Conservation (phyloP, 1,139 yeast species). For the Torulaspora globosa region DNA sequence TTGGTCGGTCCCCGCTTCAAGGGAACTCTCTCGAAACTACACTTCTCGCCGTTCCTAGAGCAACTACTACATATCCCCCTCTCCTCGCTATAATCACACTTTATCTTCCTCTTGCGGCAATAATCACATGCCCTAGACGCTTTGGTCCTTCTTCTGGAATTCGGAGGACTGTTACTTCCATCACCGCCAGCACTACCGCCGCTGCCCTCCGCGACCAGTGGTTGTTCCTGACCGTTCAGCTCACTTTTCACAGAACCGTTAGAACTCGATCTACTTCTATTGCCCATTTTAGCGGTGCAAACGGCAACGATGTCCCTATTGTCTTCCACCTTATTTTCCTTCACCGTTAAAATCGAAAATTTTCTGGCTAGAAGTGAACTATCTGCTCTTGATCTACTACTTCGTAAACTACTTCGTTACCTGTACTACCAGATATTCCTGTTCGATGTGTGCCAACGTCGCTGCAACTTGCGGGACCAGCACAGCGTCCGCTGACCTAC, state of each 20-base stretch:
- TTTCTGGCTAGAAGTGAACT: no score
- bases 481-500: no score
- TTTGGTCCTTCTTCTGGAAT: conserved; percentile 39
- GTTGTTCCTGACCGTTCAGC: conserved; percentile 1
- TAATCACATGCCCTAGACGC: conserved; percentile 40
- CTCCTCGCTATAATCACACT: conserved; percentile 35
- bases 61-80: conserved; percentile 31
- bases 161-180: conserved; percentile 51
- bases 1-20: conserved; percentile 75
- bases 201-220: neutral
- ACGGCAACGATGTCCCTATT: conserved; percentile 3
- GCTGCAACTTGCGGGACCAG: no score
- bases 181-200: conserved; percentile 45
- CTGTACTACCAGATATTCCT: no score
- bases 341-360: neutral
- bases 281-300: conserved; percentile 7
- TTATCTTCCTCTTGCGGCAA: conserved; percentile 38
- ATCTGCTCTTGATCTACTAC: no score
- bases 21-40: conserved; percentile 53
- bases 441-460: no score
- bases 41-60: conserved; percentile 27
- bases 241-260: conserved; percentile 7
- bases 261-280: conserved; percentile 10
- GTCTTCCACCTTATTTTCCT: neutral
- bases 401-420: no score